Base-by-base conservation (phyloP, 306 rosid species). In the Dryas alaskensis region DNA sequence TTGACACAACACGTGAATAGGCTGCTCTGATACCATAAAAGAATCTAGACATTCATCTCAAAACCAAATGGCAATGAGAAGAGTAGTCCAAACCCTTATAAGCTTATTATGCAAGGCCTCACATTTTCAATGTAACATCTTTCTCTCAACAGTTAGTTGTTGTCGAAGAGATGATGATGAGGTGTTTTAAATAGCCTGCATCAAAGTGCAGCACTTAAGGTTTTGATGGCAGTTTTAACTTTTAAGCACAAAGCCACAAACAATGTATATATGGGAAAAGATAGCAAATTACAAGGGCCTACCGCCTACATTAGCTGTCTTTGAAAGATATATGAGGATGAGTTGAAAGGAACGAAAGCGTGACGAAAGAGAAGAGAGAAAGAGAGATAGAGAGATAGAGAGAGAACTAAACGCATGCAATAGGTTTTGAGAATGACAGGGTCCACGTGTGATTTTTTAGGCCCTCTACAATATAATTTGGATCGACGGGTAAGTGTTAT, bases 401-500 rank as follows among this genome's bases (percentile, higher is more conserved):
- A 65, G 70, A 64, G 65, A 31, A 14, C 54, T 69, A 53, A 67
- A 52, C 75, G 87, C 89, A 87, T 86, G 90, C 87, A 87, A 73
- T 79, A 69, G 79, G 86, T 70, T 45, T 73, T 67, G 89, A 86
- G 89, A 81, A 81, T 39, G 92, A 88, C 84, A 85, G 74, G 84
- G 89, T 89, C 92, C 92, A 83, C 91, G 86, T 89, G 90, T 86
- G 90, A 79, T 76, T 78, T 88, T 81, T 27, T 46, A 81, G 80
- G 65, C 92, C 93, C 89, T 80, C 89, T 80, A 84, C 83, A 85
- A 81, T 81, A 81, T 80, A 80, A 85, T 84, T 70, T 86, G 72
- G 27, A 58, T 47, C 51, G 78, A 72, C 67, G 11, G 31, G 22
- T 58, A 77, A 76, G 79, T 78, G 79, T 73, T 71, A 77, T 70